Percentiles rank a stretch among this genome's conserved stretches.
phyloP scores from a whole-genome alignment of 2,329 filamentous ascomycete genomes.

The Chaetothyriales sp. region DNA sequence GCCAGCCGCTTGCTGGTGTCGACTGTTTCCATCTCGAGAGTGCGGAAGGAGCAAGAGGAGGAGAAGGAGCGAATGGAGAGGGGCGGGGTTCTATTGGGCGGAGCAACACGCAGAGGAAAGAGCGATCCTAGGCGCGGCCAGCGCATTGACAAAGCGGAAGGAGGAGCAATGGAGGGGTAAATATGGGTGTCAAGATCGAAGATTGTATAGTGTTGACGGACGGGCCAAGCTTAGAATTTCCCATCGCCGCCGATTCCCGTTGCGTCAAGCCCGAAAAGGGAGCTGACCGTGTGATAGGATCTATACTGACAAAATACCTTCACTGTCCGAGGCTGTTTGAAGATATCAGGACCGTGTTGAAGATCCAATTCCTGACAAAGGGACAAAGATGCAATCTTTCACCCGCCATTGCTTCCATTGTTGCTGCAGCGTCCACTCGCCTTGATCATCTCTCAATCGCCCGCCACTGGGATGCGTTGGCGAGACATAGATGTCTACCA shows the following conservation, averaged over 20 bases:
- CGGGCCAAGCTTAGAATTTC: too few species aligned
- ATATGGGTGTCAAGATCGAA: too few species aligned
- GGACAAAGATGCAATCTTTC: not conserved
- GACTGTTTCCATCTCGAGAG: conserved; percentile 57
- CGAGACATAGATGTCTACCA: not conserved
- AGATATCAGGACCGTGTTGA: too few species aligned
- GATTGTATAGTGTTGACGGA: too few species aligned
- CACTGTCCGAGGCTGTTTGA: too few species aligned
- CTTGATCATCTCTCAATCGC: not conserved
- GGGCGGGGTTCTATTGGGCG: conserved; percentile 6
- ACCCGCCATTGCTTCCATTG: not conserved
- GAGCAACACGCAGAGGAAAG: conserved; percentile 8
- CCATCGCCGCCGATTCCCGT: too few species aligned
- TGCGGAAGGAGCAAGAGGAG: conserved; percentile 22
- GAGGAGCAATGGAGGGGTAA: not conserved
- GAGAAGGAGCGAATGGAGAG: conserved; percentile 25
- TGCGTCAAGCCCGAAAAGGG: too few species aligned
- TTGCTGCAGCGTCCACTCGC: not conserved
- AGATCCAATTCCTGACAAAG: not conserved
- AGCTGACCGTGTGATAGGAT: too few species aligned
- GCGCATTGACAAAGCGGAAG: conserved; percentile 9
- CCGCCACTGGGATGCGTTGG: not conserved
- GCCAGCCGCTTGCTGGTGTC: conserved; percentile 63
- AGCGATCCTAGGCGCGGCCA: conserved; percentile 12
- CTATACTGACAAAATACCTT: not conserved